Percentiles rank a stretch among this genome's conserved stretches.
phyloP scores from a whole-genome alignment of 1,284 basidiomycete species.

The Ustilago xerochloae region DNA sequence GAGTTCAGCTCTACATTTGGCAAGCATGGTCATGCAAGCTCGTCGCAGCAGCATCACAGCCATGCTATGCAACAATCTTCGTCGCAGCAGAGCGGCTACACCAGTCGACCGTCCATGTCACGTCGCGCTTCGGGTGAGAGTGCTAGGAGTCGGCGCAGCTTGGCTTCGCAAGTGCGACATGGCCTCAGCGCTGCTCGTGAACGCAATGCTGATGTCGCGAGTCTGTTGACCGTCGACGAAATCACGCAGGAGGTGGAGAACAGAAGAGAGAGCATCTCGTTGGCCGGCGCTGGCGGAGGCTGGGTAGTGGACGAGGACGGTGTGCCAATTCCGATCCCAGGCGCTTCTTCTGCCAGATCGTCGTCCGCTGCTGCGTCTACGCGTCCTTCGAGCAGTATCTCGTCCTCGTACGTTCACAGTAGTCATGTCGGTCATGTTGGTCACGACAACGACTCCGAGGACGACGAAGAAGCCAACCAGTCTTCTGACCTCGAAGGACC shows the following conservation, averaged over 20 bases:
- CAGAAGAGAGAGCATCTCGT: conserved; percentile 73
- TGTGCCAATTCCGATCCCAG: conserved; percentile 58
- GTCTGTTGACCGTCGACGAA: conserved; percentile 94
- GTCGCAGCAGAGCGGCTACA: conserved; percentile 18
- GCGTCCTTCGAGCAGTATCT: conserved; percentile 45
- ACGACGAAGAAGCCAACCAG: conserved; percentile 66
- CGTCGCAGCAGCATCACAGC: conserved; percentile 7
- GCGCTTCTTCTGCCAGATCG: conserved; percentile 24
- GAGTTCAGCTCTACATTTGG: conserved; percentile 24
- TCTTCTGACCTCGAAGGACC: conserved; percentile 37
- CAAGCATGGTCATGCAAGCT: conserved; percentile 11
- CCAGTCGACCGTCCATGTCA: conserved; percentile 34
- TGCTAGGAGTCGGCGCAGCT: conserved; percentile 49
- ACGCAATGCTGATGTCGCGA: conserved; percentile 82
- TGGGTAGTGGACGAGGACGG: conserved; percentile 67
- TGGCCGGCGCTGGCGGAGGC: conserved; percentile 31
- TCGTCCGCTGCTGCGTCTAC: conserved; percentile 46
- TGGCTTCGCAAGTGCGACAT: conserved; percentile 53
- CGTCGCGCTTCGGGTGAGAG: conserved; percentile 57
- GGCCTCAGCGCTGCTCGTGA: conserved; percentile 70
- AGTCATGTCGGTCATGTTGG: conserved; percentile 69
- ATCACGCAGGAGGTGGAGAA: conserved; percentile 97
- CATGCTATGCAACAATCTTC: conserved; percentile 16
- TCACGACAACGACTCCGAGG: conserved; percentile 60
- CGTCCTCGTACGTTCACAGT: conserved; percentile 63